Evolutionary conservation across 352 stramenopile species (phyloP).

Genomic region (Phytophthora citrophthora): DNA sequence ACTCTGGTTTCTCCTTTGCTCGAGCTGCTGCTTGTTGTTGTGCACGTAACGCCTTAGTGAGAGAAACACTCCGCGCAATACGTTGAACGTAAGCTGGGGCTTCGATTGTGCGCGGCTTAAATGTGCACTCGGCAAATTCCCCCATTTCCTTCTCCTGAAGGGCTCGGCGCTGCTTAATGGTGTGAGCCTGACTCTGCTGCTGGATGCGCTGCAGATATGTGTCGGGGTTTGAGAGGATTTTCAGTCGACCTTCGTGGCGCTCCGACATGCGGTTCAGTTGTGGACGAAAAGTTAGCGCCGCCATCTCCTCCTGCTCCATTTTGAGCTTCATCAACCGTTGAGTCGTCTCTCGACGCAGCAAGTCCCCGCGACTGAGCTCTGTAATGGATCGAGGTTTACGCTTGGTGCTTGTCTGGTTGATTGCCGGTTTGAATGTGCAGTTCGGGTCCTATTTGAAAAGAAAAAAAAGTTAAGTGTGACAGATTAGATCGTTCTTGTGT

Average conservation of each 20-base stretch:
- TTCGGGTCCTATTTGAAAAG: constrained; percentile 70
- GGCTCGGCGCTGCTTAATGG: constrained; percentile 73
- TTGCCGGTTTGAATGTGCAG: constrained; percentile 86
- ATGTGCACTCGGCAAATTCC: constrained; percentile 87
- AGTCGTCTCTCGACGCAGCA: constrained; percentile 77
- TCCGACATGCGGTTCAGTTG: constrained; percentile 75
- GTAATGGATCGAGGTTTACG: constrained; percentile 74
- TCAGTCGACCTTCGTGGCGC: constrained; percentile 73
- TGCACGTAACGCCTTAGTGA: constrained; percentile 72
- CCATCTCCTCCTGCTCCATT: constrained; percentile 90
- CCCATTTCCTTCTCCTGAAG: constrained; percentile 84
- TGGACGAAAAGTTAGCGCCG: constrained; percentile 77
- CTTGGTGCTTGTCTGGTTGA: constrained; percentile 74
- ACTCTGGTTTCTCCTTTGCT: constrained; percentile 63
- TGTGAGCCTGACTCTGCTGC: constrained; percentile 76
- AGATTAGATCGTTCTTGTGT: background rate
- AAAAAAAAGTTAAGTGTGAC: constrained; percentile 1
- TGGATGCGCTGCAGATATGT: constrained; percentile 86
- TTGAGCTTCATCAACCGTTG: constrained; percentile 87
- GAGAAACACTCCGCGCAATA: constrained; percentile 77
- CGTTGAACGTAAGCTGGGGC: constrained; percentile 83
- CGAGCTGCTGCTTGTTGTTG: constrained; percentile 54
- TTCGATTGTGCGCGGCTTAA: constrained; percentile 85
- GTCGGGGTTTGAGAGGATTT: constrained; percentile 80
- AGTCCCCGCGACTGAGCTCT: constrained; percentile 78